phyloP scores from a whole-genome alignment of 2,329 filamentous ascomycete species.

The Sclerotinia glacialis region DNA sequence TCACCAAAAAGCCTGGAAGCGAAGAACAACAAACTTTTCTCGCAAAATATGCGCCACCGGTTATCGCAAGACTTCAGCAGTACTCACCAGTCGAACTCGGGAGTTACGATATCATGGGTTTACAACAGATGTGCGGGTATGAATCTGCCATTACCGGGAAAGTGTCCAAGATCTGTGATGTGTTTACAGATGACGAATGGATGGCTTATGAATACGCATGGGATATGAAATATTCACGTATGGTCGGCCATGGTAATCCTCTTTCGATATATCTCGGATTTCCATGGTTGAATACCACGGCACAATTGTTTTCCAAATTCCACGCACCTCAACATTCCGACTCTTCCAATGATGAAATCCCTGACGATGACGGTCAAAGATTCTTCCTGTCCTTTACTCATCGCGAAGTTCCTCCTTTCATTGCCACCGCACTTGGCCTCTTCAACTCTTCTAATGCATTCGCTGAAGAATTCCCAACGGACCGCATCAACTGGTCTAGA shows the following conservation, averaged over 20 bases:
- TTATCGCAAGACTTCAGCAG: constrained; percentile 55
- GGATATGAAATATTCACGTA: constrained; percentile 63
- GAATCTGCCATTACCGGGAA: constrained; percentile 54
- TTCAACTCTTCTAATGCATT: constrained; percentile 65
- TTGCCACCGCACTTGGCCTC: constrained; percentile 63
- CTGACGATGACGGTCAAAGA: constrained; percentile 47
- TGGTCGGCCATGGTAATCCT: constrained; percentile 61
- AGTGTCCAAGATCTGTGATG: constrained; percentile 58
- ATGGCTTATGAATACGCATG: constrained; percentile 65
- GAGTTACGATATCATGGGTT: constrained; percentile 58
- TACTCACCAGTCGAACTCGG: constrained; percentile 61
- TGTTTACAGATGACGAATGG: constrained; percentile 62
- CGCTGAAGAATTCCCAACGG: constrained; percentile 63
- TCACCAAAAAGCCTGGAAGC: constrained; percentile 36
- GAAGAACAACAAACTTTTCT: constrained; percentile 42
- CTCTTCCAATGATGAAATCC: constrained; percentile 18
- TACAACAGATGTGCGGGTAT: constrained; percentile 57
- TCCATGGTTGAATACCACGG: constrained; percentile 58
- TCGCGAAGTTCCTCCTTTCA: constrained; percentile 65
- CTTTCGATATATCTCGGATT: constrained; percentile 58
- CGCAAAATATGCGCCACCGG: constrained; percentile 57
- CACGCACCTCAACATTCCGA: constrained; percentile 27
- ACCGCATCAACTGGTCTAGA: constrained; percentile 60
- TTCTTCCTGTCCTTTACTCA: constrained; percentile 64
- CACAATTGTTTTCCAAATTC: constrained; percentile 45